Percentiles rank a stretch among this genome's conserved stretches.
Conservation (phyloP, 805 yeast species). For the Nakazawaea ambrosiae region DNA sequence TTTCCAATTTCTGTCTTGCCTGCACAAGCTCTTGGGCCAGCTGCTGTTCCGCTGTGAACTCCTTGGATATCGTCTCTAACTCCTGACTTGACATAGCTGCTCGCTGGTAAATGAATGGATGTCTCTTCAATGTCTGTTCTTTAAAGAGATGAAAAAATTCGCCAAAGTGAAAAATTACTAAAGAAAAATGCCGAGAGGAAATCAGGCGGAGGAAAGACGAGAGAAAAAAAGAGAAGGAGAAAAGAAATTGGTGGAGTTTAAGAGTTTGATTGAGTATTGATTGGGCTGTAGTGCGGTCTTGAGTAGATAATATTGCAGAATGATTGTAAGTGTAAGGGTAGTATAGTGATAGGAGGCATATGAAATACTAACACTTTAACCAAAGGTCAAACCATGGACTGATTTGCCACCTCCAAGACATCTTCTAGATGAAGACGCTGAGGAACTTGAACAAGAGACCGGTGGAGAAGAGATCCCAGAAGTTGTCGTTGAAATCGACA, state of each 20-base stretch:
- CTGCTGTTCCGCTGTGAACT: slow-evolving; percentile 20
- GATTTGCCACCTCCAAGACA: slow-evolving; percentile 41
- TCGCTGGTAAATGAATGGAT: background rate
- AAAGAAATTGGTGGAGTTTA: background rate
- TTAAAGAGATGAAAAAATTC: background rate
- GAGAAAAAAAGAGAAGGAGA: too few species aligned
- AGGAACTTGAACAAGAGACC: slow-evolving; percentile 24
- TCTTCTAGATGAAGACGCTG: too few species aligned
- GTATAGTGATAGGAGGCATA: too few species aligned
- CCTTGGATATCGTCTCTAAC: slow-evolving; percentile 19
- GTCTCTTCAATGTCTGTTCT: too few species aligned
- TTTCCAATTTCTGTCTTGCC: slow-evolving; percentile 81
- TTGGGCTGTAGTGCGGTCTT: too few species aligned
- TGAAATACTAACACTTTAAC: too few species aligned
- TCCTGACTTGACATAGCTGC: background rate
- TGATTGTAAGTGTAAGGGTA: too few species aligned
- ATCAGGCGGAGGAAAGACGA: too few species aligned
- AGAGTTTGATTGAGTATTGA: background rate
- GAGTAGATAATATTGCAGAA: too few species aligned
- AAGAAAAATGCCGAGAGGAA: too few species aligned
- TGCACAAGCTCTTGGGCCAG: slow-evolving; percentile 43
- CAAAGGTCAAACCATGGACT: slow-evolving; percentile 45
- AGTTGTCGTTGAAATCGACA: background rate
- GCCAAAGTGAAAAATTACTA: too few species aligned
- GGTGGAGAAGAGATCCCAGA: slow-evolving; percentile 16